Evolutionary conservation across 192 early-diverging fungal genomes (phyloP).

Genomic region (Backusella australiensis): DNA sequence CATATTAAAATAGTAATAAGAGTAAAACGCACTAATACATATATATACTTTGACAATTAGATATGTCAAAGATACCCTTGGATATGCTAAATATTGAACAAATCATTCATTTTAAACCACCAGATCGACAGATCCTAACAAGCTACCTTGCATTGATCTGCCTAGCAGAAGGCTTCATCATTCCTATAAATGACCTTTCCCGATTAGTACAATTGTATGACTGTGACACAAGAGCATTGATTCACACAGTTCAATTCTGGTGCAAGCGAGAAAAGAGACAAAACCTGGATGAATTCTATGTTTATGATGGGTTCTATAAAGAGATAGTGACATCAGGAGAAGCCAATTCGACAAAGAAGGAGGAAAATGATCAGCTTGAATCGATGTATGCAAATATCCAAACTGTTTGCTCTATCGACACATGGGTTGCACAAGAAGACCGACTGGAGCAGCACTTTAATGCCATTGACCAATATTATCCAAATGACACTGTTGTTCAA

Average conservation of each 20-base stretch:
- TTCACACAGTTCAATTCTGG: conserved; percentile 26
- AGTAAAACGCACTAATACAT: not conserved
- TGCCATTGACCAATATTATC: not conserved
- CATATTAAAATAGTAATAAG: not conserved
- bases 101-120: conserved; percentile 3
- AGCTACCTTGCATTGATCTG: conserved; percentile 21
- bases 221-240: conserved; percentile 15
- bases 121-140: not conserved
- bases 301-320: not conserved
- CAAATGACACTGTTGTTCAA: not conserved
- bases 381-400: not conserved
- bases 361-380: conserved; percentile 2
- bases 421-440: conserved; percentile 5
- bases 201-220: conserved; percentile 11
- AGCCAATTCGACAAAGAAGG: not conserved
- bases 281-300: not conserved
- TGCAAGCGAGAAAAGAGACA: not conserved
- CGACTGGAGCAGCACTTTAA: not conserved
- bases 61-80: conserved; percentile 15
- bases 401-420: not conserved
- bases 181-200: conserved; percentile 13
- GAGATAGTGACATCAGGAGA: conserved; percentile 1
- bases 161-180: conserved; percentile 17
- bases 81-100: conserved; percentile 10
- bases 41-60: not conserved